Evolutionary conservation across 2,329 filamentous ascomycete genomes (phyloP), one percentile per base, ranked within the genome.

Genomic region (Hymenoscyphus scutula): DNA sequence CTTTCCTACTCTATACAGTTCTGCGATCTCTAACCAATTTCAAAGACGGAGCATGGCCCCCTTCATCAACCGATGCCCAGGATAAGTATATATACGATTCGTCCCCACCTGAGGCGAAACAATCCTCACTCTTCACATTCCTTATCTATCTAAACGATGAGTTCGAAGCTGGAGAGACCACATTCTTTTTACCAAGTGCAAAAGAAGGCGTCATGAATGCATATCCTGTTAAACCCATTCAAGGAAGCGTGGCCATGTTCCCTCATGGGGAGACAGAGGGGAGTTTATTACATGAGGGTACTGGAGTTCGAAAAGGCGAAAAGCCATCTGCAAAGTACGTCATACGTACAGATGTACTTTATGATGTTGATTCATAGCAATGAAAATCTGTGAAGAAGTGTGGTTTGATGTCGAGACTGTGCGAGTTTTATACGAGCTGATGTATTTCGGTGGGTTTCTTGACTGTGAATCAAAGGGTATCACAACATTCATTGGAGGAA

Each of bases 81-180:
- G 71, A 73, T 53, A 67, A 55, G 13, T 90, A 90, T 61, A 79
- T 88, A 3, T 91, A 90, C 73, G 88, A 91, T 67, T 76, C 82
- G 1, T 90, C 87, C 1, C 87, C 87, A 0, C 64, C 78, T 0
- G 78, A 77, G 0, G 81, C 81, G 32, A 85, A 81, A 67, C 87
- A 89, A 72, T 89, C 86, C 29, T 89, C 86, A 0, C 76, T 90
- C 2, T 90, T 88, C 67, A 90, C 87, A 0, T 89, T 90, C 70
- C 74, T 90, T 17, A 80, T 90, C 1, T 90, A 90, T 67, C 77
- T 90, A 1, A 89, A 89, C 57, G 87, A 90, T 65, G 87, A 90
- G 62, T 90, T 90, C 59, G 84, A 88, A 67, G 87, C 85, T 10
- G 88, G 88, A 27, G 87, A 90, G 73, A 90, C 88, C 0, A 89